Conservation (phyloP, 2,329 filamentous ascomycete genomes). For the Botrytis porri region DNA sequence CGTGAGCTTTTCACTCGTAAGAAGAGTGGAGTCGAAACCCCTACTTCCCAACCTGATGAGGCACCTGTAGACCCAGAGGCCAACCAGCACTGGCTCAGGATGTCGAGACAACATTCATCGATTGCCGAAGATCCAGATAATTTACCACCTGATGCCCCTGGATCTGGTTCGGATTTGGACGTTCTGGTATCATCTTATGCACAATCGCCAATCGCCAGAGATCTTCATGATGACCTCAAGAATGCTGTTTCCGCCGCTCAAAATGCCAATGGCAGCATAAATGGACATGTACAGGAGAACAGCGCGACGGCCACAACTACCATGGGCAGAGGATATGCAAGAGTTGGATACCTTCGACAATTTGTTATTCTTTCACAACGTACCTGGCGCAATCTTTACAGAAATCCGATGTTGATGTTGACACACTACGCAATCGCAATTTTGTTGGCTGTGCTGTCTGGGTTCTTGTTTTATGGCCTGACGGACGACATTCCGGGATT, state of each 20-base stretch:
- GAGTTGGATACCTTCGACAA: slow-evolving; percentile 75
- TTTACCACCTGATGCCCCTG: slow-evolving; percentile 55
- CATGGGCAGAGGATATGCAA: slow-evolving; percentile 76
- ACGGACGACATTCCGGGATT: slow-evolving; percentile 96
- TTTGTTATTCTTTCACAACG: slow-evolving; percentile 86
- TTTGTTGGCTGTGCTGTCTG: slow-evolving; percentile 86
- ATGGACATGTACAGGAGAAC: slow-evolving; percentile 52
- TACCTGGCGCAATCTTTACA: slow-evolving; percentile 96
- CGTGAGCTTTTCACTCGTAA: slow-evolving; percentile 85
- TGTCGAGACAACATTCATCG: slow-evolving; percentile 54
- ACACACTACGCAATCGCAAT: slow-evolving; percentile 98
- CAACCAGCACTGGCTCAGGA: slow-evolving; percentile 58
- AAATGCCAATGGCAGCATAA: slow-evolving; percentile 62
- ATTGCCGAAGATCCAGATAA: slow-evolving; percentile 68
- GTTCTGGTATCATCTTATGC: slow-evolving; percentile 72
- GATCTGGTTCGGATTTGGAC: slow-evolving; percentile 73
- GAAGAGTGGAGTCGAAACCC: slow-evolving; percentile 61
- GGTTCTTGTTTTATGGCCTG: slow-evolving; percentile 92
- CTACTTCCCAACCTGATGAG: slow-evolving; percentile 62
- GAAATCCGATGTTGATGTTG: slow-evolving; percentile 97
- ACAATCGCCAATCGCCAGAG: slow-evolving; percentile 71
- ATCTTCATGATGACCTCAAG: slow-evolving; percentile 75
- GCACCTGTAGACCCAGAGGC: slow-evolving; percentile 43
- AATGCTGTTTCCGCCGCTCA: slow-evolving; percentile 63
- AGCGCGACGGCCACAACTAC: slow-evolving; percentile 44